Evolutionary conservation across 2,329 filamentous ascomycete genomes (phyloP).

Genomic region (Scedosporium minutisporum): DNA sequence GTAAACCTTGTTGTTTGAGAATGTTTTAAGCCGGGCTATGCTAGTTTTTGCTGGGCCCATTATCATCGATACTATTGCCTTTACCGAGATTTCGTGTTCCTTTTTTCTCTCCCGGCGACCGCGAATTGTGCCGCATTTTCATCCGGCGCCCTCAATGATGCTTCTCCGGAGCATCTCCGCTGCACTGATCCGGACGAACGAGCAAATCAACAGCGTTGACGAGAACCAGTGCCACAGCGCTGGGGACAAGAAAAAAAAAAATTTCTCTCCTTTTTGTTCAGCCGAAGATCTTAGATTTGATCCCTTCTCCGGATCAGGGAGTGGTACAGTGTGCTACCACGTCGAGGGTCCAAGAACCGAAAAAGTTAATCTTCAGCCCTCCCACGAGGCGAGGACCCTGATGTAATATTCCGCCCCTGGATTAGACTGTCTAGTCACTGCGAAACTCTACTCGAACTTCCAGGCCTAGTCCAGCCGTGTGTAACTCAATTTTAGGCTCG

Average conservation of each 20-base stretch:
- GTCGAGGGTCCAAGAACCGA: too few relatives aligned
- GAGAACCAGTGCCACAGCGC: background rate
- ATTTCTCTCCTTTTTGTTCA: too few relatives aligned
- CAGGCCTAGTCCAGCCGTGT: background rate
- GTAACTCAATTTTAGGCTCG: background rate
- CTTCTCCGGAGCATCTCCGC: background rate
- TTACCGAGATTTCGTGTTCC: background rate
- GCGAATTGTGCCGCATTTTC: background rate
- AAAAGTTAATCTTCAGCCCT: too few relatives aligned
- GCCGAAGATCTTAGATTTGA: too few relatives aligned
- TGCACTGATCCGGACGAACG: background rate
- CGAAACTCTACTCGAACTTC: too few relatives aligned
- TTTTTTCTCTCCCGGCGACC: background rate
- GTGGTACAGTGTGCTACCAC: too few relatives aligned
- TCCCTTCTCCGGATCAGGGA: too few relatives aligned
- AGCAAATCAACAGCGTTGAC: background rate
- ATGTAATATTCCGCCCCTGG: too few relatives aligned
- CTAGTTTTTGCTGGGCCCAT: background rate
- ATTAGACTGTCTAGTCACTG: too few relatives aligned
- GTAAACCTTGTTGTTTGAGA: background rate
- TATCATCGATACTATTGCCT: background rate
- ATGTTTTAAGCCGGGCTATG: background rate
- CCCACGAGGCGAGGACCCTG: too few relatives aligned
- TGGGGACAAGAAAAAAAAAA: background rate
- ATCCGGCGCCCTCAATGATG: background rate